Base-by-base conservation (phyloP, 805 yeast genomes). In the Brettanomyces sp. region DNA sequence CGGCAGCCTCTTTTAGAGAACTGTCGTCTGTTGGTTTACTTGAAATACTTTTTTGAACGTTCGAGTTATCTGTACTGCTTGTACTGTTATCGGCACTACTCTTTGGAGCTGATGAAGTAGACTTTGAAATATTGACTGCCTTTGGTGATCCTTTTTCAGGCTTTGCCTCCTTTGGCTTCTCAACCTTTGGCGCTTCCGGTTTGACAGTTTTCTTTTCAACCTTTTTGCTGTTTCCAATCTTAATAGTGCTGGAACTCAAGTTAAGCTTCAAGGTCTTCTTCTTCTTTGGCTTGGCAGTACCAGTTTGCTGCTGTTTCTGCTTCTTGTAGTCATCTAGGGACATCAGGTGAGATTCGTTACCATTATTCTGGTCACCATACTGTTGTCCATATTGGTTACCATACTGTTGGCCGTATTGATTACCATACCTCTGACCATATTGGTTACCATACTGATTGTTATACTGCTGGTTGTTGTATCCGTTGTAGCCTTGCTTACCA, bases 241-340 rank as follows among this genome's bases (percentile, higher is more conserved):
- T 63, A 18, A 63, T 54, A 13, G 82, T 77, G 47, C 82, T 79
- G 7, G 83, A 75, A 39, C 82, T 76, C 30, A 81, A 66, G 35
- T 81, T 80, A 61, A 85, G 70, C 61, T 82, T 82, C 63, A 84
- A 72, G 42, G 80, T 76, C 58, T 72, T 80, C 71, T 83, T 85
- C 47, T 64, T 65, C 39, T 22, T 42, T 22, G 39, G 39, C 40
- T 84, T 82, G 45, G 76, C 64, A 56, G 68, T 71, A 54, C 68
- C 63, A 41, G 67, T 56, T 49, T 66, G 66, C 49, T 62, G 51
- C 32, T 69, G 73, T 47, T 72, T 64, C 59, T 79, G 75, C 60
- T 82, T 82, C 60, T 85, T 82, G 68, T 79, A 87, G 53, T 86
- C 95, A 45, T 88, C 95, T 56, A 87, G 72, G 36, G 90, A 76